phyloP scores from a whole-genome alignment of 352 stramenopile species.

The Aphanomyces cochlioides region DNA sequence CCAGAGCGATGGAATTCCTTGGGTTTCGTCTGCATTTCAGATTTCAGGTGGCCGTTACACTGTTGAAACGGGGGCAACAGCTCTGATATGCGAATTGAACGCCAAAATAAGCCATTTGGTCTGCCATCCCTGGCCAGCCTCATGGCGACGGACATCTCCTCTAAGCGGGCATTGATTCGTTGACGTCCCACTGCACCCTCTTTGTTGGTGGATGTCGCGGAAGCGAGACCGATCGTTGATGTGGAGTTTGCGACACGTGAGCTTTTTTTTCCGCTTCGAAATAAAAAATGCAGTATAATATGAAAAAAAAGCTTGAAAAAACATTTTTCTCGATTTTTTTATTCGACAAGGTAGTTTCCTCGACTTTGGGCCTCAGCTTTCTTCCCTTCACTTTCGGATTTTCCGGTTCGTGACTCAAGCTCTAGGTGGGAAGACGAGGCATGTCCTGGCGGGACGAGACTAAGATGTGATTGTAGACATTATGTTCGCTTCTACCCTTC shows the following conservation, averaged over 20 bases:
- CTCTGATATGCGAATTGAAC: no score
- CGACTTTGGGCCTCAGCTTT: neutral
- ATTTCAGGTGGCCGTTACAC: no score
- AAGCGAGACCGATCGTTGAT: neutral
- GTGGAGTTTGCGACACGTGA: neutral
- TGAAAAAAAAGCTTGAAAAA: neutral
- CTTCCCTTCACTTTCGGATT: constrained; percentile 16
- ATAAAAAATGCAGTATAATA: constrained; percentile 8
- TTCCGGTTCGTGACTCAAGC: constrained; percentile 14
- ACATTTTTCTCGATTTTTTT: neutral
- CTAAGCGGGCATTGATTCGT: neutral
- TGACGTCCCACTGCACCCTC: constrained; percentile 1
- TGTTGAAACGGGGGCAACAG: no score
- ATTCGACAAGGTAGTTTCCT: constrained; percentile 10
- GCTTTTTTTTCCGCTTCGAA: neutral
- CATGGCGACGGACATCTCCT: no score
- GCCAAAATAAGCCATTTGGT: no score
- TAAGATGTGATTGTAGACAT: neutral
- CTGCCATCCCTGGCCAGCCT: no score
- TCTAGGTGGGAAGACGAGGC: neutral
- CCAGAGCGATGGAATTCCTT: no score
- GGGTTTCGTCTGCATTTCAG: no score
- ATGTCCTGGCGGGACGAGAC: no score
- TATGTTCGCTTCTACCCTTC: constrained; percentile 26
- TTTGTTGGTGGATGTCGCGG: neutral